phyloP scores from a whole-genome alignment of 257 asterid genomes.

The Pogostemon cablin region DNA sequence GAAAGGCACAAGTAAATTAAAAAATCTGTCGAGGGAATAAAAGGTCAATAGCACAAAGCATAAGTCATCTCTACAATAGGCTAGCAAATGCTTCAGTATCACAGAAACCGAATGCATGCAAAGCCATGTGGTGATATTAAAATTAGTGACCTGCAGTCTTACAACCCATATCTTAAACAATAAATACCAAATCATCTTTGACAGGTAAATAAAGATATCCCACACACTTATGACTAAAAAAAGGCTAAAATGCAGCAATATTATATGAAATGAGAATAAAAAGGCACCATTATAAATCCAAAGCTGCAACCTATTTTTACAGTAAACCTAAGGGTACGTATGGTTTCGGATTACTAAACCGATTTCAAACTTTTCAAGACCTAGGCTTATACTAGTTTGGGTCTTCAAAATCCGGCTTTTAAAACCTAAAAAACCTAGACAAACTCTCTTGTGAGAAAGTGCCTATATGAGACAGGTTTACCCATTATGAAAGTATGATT shows the following conservation, averaged over 20 bases:
- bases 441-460: too few species aligned
- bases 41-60: conserved; percentile 2
- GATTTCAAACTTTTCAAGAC: too few species aligned
- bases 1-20: not conserved
- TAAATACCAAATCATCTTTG: not conserved
- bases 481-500: too few species aligned
- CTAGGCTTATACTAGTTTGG: too few species aligned
- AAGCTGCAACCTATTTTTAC: not conserved
- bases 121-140: not conserved
- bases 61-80: conserved; percentile 10
- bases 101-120: conserved; percentile 7
- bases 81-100: not conserved
- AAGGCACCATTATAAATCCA: not conserved
- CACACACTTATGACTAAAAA: not conserved
- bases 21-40: not conserved
- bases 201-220: not conserved
- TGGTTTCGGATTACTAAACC: too few species aligned
- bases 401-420: too few species aligned
- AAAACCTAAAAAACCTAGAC: too few species aligned
- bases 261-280: not conserved
- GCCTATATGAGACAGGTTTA: too few species aligned
- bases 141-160: not conserved
- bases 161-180: not conserved
- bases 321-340: not conserved
- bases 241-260: not conserved